These are phyloP conservation scores for Bidens hawaiensis DNA, from an alignment of 140 eudicot genomes.

Conservation along the genomic window DNA sequence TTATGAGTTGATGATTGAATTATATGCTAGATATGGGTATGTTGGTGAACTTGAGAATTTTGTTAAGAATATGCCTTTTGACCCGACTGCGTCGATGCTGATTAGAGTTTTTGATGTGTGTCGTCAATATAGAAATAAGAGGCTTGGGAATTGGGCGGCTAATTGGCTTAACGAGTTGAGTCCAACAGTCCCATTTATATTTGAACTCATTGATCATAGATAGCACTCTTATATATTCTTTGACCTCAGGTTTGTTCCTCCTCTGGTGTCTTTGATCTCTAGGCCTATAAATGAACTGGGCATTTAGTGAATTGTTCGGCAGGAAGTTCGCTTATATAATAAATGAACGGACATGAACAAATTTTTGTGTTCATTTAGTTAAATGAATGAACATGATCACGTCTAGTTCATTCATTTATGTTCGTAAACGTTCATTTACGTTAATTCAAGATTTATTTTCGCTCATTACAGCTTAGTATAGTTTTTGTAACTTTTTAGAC, in stretches of 20 bases:
- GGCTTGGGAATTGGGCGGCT: slow-evolving; percentile 58
- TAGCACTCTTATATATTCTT: not conserved
- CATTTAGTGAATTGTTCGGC: no score
- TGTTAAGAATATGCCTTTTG: slow-evolving; percentile 55
- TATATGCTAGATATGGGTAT: slow-evolving; percentile 51
- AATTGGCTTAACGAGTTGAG: slow-evolving; percentile 39
- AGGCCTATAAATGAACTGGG: no score
- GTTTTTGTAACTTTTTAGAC: no score
- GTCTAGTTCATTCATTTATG: no score
- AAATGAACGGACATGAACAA: no score
- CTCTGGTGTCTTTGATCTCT: not conserved
- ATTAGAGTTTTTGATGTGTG: slow-evolving; percentile 52
- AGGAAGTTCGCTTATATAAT: no score
- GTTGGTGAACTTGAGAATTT: slow-evolving; percentile 61
- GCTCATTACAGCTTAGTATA: no score
- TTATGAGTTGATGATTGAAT: slow-evolving; percentile 71
- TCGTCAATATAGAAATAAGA: slow-evolving; percentile 24
- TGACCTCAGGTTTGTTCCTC: not conserved
- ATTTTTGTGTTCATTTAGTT: no score
- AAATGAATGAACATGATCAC: no score
- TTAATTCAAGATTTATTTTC: no score
- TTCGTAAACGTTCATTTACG: no score
- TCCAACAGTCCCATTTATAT: slow-evolving; percentile 39
- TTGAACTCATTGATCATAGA: slow-evolving; percentile 22
- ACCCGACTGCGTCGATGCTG: slow-evolving; percentile 62